Base-by-base conservation (phyloP, 371 early-diverging fungal genomes). In the Syncephalastrum sp. region DNA sequence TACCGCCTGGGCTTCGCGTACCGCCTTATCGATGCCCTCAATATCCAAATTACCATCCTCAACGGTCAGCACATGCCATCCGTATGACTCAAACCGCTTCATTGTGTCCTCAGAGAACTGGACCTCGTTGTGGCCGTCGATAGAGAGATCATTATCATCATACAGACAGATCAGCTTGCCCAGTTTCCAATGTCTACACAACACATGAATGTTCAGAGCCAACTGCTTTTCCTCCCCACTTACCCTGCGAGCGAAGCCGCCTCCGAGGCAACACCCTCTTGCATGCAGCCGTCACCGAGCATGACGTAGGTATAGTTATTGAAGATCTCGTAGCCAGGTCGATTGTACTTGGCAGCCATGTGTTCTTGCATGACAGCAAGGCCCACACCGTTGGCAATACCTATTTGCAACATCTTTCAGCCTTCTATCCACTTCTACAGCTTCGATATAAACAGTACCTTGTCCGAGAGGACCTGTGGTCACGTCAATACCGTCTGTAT, bases 381-480 rank as follows among this genome's bases (percentile, higher is more conserved):
- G 68, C 99, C 99, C 42, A 99, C 99, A 45, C 96, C 92, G 59
- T 93, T 92, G 21, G 92, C 78, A 59, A 98, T 79, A 43, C 67
- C 49, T 82, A 41, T 19, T 51, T 23, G 13, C 23, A 6, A 42
- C 27, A 13, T 10, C 19, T 44, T 16, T 41, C 23, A 21, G 4
- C 21, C 13, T 50, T 24, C 42, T 41, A 27, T 54, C 13, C 29
- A 50, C 48, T 21, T 43, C 42, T 16, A 7, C 14, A 10, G 33
- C n/a, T n/a, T 17, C 10, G 6, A 15, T 29, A 38, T 29, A n/a
- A 8, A 46, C 27, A 17, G 41, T 72, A 66, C 96, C 99, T 86
- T 99, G 99, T 45, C 99, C 99, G 21, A 99, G 86, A 15, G 99
- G 99, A 19, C 99, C 99, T 19, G 99, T 99, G 41, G 98, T 94